Conservation (phyloP, 257 asterid species). For the Datura wrightii region DNA sequence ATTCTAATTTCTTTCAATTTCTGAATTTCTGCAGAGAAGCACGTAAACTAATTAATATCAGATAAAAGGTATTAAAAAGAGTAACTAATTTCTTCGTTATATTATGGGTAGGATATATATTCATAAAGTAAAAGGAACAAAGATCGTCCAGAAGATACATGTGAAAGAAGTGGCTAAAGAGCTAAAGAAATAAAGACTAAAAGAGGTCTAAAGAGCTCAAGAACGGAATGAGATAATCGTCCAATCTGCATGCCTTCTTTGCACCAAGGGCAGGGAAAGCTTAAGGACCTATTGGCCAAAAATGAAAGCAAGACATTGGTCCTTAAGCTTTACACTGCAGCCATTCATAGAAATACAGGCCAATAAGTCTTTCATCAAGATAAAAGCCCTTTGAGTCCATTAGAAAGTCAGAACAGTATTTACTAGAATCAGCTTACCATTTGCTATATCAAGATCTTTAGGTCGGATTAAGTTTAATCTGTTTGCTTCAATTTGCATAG, state of each 20-base stretch:
- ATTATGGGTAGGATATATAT: background rate
- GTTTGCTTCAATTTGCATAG: background rate
- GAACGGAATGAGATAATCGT: background rate
- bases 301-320: background rate
- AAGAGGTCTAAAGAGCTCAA: slow-evolving; percentile 10
- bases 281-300: slow-evolving; percentile 8
- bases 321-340: background rate
- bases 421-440: background rate
- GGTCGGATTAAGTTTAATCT: background rate
- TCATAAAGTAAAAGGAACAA: background rate
- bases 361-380: background rate
- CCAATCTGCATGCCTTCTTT: background rate
- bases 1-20: slow-evolving; percentile 59
- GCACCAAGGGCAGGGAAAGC: slow-evolving; percentile 14
- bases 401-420: slow-evolving; percentile 5
- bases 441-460: background rate
- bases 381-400: background rate
- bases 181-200: background rate
- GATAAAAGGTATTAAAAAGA: slow-evolving; percentile 27
- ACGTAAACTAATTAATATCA: background rate
- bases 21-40: slow-evolving; percentile 59
- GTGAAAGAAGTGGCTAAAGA: background rate
- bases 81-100: background rate
- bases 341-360: slow-evolving; percentile 5
- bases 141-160: background rate